These are phyloP conservation scores for sorghum (Sorghum bicolor) DNA, from an alignment of 176 grass and related monocot genomes.

Conservation along the genomic window DNA sequence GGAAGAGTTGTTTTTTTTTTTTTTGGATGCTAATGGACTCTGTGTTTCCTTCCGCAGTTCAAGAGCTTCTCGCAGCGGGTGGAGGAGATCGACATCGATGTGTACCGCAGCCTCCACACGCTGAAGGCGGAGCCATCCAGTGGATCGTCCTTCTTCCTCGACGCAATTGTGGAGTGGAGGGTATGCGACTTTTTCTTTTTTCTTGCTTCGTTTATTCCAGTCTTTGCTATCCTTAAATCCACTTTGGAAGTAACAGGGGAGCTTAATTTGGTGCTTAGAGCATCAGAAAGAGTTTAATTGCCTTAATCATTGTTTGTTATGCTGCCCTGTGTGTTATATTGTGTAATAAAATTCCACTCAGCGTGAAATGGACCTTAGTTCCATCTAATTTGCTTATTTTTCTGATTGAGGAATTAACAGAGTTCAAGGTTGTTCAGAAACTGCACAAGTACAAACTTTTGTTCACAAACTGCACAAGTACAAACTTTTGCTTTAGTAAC, in stretches of 20 bases:
- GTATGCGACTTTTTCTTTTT: conserved; percentile 36
- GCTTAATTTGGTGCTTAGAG: conserved; percentile 4
- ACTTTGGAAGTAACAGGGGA: background rate
- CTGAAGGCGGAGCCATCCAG: conserved; percentile 70
- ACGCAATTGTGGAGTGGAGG: conserved; percentile 70
- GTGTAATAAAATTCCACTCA: background rate
- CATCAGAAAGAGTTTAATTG: conserved; percentile 1
- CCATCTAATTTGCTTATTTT: background rate
- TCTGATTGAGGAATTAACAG: background rate
- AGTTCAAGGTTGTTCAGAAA: background rate
- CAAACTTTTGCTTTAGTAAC: background rate
- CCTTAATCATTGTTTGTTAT: background rate
- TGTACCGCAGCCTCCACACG: conserved; percentile 63
- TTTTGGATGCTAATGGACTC: conserved; percentile 4
- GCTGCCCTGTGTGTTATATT: background rate
- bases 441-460: background rate
- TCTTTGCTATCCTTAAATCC: background rate
- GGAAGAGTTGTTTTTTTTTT: background rate
- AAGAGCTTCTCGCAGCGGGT: conserved; percentile 85
- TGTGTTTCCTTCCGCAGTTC: conserved; percentile 53
- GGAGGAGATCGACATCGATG: conserved; percentile 82
- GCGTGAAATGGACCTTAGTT: background rate
- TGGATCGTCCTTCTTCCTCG: conserved; percentile 84
- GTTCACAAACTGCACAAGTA: background rate
- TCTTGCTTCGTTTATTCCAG: background rate